Conservation (phyloP, 805 yeast genomes). For the Yamadazyma akitaensis region DNA sequence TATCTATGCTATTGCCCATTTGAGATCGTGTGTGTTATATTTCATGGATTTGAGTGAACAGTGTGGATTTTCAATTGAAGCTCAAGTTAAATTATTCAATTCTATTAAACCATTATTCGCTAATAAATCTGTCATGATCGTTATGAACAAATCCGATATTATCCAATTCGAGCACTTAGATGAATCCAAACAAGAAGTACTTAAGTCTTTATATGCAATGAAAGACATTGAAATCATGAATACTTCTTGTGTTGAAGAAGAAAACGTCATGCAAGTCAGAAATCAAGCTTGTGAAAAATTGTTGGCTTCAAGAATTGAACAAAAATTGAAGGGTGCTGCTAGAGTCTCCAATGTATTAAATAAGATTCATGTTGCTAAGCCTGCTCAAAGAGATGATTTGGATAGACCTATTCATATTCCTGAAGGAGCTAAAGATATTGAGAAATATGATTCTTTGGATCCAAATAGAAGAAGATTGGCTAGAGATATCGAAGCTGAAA, state of each 20-base stretch:
- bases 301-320: slow-evolving; percentile 92
- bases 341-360: slow-evolving; percentile 85
- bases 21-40: slow-evolving; percentile 92
- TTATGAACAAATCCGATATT: slow-evolving; percentile 92
- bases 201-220: slow-evolving; percentile 59
- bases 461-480: slow-evolving; percentile 80
- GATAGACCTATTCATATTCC: slow-evolving; percentile 82
- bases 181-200: slow-evolving; percentile 65
- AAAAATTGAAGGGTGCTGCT: slow-evolving; percentile 89
- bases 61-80: slow-evolving; percentile 97
- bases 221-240: slow-evolving; percentile 91
- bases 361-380: slow-evolving; percentile 92
- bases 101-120: slow-evolving; percentile 96
- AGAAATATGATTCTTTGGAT: slow-evolving; percentile 73
- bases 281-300: slow-evolving; percentile 97
- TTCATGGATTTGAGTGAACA: slow-evolving; percentile 99
- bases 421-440: slow-evolving; percentile 57
- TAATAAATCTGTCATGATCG: slow-evolving; percentile 93
- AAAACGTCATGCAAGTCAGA: slow-evolving; percentile 92
- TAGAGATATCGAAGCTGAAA: slow-evolving; percentile 85
- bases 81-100: slow-evolving; percentile 95
- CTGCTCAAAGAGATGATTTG: slow-evolving; percentile 82
- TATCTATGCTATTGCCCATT: slow-evolving; percentile 96
- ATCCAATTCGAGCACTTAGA: slow-evolving; percentile 81
- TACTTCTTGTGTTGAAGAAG: slow-evolving; percentile 91